Conservation (phyloP, 257 asterid species). For the Capsicum pubescens region DNA sequence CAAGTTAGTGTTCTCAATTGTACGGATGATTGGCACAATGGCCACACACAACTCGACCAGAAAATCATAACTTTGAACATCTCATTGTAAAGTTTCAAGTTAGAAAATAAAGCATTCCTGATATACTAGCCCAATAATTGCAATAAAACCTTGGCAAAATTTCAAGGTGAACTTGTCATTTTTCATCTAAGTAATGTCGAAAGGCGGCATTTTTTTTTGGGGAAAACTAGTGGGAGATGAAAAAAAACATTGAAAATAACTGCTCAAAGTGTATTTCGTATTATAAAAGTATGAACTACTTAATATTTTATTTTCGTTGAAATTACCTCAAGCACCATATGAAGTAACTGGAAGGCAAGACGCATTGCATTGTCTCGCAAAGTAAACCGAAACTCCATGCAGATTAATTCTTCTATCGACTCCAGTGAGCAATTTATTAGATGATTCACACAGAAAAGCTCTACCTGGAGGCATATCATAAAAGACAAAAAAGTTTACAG, state of each 20-base stretch:
- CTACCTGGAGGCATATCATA: conserved; percentile 71
- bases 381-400: conserved; percentile 98
- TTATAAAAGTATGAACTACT: not conserved
- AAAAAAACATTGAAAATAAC: not conserved
- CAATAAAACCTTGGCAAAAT: not conserved
- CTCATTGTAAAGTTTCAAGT: conserved; percentile 10
- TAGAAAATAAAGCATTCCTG: not conserved
- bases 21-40: conserved; percentile 22
- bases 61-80: conserved; percentile 12
- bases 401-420: conserved; percentile 98
- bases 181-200: not conserved
- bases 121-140: conserved; percentile 6
- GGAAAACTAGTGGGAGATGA: not conserved
- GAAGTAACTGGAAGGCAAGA: conserved; percentile 83
- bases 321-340: too few species aligned
- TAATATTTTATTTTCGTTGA: not conserved
- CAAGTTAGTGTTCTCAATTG: conserved; percentile 20
- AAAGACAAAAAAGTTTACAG: conserved; percentile 13
- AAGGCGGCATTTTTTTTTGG: not conserved
- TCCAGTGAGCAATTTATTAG: conserved; percentile 96
- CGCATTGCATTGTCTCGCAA: conserved; percentile 95
- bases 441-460: conserved; percentile 96
- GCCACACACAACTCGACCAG: conserved; percentile 31
- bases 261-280: not conserved
- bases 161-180: not conserved